These are phyloP conservation scores for Aspergillus japonicus DNA, from an alignment of 2,329 filamentous ascomycete species.

Conservation along the genomic window DNA sequence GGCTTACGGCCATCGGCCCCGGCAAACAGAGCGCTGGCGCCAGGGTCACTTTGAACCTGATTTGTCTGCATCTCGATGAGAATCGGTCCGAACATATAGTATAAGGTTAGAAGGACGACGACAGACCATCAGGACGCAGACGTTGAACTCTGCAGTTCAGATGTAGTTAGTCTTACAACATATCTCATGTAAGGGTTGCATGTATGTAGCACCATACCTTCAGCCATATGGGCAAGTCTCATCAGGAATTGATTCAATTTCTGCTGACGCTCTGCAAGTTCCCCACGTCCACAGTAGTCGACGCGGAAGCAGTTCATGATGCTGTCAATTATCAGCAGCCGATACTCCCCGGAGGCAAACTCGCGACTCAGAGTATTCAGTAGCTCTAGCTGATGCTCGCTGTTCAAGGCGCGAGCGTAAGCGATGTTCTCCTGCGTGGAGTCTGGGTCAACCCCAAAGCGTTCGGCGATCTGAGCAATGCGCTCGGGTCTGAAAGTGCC, in stretches of 20 bases:
- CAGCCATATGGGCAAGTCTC: conserved; percentile 63
- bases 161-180: conserved; percentile 8
- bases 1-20: conserved; percentile 68
- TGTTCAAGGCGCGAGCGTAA: conserved; percentile 64
- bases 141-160: conserved; percentile 59
- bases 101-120: not conserved
- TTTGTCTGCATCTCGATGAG: conserved; percentile 53
- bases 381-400: conserved; percentile 64
- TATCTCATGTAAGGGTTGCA: not conserved
- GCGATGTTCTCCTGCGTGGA: conserved; percentile 66
- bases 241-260: conserved; percentile 65
- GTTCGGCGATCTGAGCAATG: conserved; percentile 65
- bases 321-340: conserved; percentile 67
- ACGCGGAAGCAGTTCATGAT: conserved; percentile 69
- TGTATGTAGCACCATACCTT: conserved; percentile 43
- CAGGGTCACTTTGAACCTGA: conserved; percentile 69
- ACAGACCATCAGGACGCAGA: conserved; percentile 61
- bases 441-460: conserved; percentile 61
- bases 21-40: conserved; percentile 66
- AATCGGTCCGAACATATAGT: not conserved
- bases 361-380: conserved; percentile 61
- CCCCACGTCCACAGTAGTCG: conserved; percentile 65
- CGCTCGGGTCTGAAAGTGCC: conserved; percentile 67
- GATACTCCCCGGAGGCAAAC: conserved; percentile 63
- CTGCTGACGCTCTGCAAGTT: conserved; percentile 67